Percentiles rank a stretch among this genome's conserved stretches.
Conservation (phyloP, 1,139 yeast genomes). For the Lodderomyces parapsilosis region DNA sequence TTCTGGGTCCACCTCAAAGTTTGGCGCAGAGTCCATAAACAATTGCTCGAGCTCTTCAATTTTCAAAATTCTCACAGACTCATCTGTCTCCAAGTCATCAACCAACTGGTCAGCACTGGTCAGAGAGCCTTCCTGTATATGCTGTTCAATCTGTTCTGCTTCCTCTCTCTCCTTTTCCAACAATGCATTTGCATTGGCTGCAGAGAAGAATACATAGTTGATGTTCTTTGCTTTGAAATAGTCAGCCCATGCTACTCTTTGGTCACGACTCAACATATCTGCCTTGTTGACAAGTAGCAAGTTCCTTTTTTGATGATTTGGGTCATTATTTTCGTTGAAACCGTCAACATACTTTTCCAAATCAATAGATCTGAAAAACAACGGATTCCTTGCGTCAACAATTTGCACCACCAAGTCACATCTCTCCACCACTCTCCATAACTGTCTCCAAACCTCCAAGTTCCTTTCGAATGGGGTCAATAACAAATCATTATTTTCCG, state of each 20-base stretch:
- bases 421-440: conserved; percentile 98
- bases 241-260: conserved; percentile 83
- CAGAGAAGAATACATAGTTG: conserved; percentile 89
- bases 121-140: conserved; percentile 17
- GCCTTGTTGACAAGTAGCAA: conserved; percentile 90
- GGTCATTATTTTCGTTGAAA: conserved; percentile 49
- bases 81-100: conserved; percentile 14
- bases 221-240: conserved; percentile 71
- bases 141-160: conserved; percentile 33
- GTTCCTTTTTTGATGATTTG: conserved; percentile 57
- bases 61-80: conserved; percentile 60
- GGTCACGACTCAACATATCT: conserved; percentile 75
- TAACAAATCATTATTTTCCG: conserved; percentile 77
- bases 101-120: conserved; percentile 8
- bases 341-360: conserved; percentile 82
- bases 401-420: conserved; percentile 94
- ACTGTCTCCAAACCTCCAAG: conserved; percentile 96
- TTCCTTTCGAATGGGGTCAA: conserved; percentile 97
- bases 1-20: conserved; percentile 52
- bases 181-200: conserved; percentile 74
- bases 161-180: conserved; percentile 59
- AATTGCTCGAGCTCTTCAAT: conserved; percentile 83
- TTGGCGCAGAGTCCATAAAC: conserved; percentile 79
- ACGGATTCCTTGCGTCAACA: conserved; percentile 96
- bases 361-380: conserved; percentile 86